Evolutionary conservation across 345 rosid genomes (phyloP), one percentile per base, ranked within the genome.

Genomic region (Citrus reticulata): DNA sequence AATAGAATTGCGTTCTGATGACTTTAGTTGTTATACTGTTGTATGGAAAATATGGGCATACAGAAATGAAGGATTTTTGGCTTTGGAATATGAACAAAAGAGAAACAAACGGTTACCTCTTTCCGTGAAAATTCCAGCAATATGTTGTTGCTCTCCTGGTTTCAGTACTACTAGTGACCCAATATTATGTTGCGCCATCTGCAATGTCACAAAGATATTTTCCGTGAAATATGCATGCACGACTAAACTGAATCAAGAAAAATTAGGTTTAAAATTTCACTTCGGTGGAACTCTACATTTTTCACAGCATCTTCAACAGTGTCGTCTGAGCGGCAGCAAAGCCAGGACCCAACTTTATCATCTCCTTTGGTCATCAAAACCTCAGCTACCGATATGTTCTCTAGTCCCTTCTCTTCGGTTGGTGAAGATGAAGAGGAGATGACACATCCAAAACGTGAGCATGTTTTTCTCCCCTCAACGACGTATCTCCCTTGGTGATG

Each of bases 61-160:
- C 51, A 46, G 5, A 13, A 10, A 46, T 46, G 51, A 46, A 46
- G 51, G 51, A 13, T 46, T 46, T 46, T 46, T 46, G 51, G 51
- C 51, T 46, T 46, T 46, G 51, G 16, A 11, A 46, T 46, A 13
- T 24, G 54, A 24, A 63, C 60, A 29, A 75, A 20, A 42, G 46
- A 40, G 60, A 46, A 22, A 29, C n/a, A 32, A 29, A 62, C 68
- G 10, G 1, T 75, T 83, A 93, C 98, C 98, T 88, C 98, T 92
- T 85, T 93, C 97, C 63, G 98, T 95, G 75, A 93, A 80, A 82
- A 95, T 95, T 78, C 98, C 98, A 54, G 97, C 98, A 57, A 93
- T 86, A 32, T 81, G 77, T 63, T 83, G 91, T 70, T 88, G 81
- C 34, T 91, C 88, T 74, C 95, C 98, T 17, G 97, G 94, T 87